Conservation (phyloP, 139 green algal species). For the Chlorella sorokiniana region DNA sequence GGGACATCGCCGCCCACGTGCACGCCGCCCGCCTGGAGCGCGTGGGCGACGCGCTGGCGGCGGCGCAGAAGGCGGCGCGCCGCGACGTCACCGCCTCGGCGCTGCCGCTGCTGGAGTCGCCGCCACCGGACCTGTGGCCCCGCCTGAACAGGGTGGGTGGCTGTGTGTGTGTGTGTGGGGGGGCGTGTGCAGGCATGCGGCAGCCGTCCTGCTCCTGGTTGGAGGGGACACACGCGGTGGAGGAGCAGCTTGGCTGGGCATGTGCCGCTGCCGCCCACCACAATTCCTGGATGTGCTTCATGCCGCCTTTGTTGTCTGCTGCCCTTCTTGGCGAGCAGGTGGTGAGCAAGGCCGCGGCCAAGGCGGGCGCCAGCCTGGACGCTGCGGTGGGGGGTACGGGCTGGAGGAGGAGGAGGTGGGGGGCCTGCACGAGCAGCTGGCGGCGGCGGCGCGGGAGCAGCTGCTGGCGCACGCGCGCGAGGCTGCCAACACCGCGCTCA, state of each 20-base stretch:
- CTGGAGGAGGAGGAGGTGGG: conserved; percentile 43
- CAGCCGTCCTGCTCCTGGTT: neutral
- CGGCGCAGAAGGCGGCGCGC: conserved; percentile 25
- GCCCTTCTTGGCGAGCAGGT: conserved; percentile 1
- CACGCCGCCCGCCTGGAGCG: conserved; percentile 19
- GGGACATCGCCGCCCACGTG: conserved; percentile 31
- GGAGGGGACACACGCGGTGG: neutral
- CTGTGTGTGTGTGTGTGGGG: too few relatives aligned
- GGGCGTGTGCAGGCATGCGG: too few relatives aligned
- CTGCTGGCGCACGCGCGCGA: conserved; percentile 66
- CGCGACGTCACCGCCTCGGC: conserved; percentile 22
- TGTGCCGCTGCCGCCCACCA: neutral
- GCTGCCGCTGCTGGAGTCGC: conserved; percentile 58
- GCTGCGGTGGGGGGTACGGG: conserved; percentile 56
- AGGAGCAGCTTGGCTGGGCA: neutral
- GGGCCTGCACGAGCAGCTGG: conserved; percentile 37
- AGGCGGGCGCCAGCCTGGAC: conserved; percentile 3
- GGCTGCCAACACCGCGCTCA: conserved; percentile 74
- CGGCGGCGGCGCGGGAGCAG: neutral
- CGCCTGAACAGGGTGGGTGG: conserved; percentile 54
- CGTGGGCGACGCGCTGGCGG: conserved; percentile 36
- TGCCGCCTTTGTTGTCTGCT: neutral
- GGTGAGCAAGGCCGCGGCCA: neutral
- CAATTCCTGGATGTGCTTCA: neutral
- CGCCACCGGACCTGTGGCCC: conserved; percentile 71